Evolutionary conservation across 2,329 filamentous ascomycete genomes (phyloP).

Genomic region (Verticillium nubilum): DNA sequence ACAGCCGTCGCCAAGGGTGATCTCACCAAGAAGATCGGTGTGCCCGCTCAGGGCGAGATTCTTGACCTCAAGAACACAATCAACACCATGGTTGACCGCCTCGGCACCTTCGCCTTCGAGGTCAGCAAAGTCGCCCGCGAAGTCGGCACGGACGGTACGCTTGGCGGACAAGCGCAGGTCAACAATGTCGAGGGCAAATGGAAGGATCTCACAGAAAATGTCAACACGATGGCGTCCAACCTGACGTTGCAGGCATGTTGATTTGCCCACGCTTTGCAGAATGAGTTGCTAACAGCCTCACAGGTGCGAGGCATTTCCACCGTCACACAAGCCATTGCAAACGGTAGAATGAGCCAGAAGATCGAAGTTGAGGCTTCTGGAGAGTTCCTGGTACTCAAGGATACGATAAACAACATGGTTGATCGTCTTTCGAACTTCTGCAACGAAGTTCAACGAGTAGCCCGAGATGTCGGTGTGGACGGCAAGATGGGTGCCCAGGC

Average conservation of each 20-base stretch:
- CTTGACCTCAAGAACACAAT: constrained; percentile 94
- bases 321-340: constrained; percentile 90
- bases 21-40: constrained; percentile 91
- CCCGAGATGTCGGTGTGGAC: constrained; percentile 93
- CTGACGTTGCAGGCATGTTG: constrained; percentile 55
- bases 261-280: neutral
- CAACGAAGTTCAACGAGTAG: constrained; percentile 90
- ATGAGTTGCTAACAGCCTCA: neutral
- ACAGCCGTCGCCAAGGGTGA: constrained; percentile 93
- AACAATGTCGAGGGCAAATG: constrained; percentile 96
- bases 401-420: constrained; percentile 99
- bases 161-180: constrained; percentile 89
- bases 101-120: constrained; percentile 93
- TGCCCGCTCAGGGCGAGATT: constrained; percentile 91
- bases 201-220: constrained; percentile 92
- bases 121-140: constrained; percentile 94
- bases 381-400: constrained; percentile 89
- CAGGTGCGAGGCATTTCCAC: constrained; percentile 88
- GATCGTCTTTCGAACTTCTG: constrained; percentile 93
- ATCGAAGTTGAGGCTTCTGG: constrained; percentile 94
- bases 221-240: constrained; percentile 71
- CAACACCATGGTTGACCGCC: constrained; percentile 97
- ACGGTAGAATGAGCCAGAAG: constrained; percentile 92
- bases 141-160: constrained; percentile 91
- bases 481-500: constrained; percentile 98